Evolutionary conservation across 225 moss, liverwort and hornwort genomes (phyloP), one percentile per base, ranked within the genome.

Genomic region (Pseudoscleropodium purum): DNA sequence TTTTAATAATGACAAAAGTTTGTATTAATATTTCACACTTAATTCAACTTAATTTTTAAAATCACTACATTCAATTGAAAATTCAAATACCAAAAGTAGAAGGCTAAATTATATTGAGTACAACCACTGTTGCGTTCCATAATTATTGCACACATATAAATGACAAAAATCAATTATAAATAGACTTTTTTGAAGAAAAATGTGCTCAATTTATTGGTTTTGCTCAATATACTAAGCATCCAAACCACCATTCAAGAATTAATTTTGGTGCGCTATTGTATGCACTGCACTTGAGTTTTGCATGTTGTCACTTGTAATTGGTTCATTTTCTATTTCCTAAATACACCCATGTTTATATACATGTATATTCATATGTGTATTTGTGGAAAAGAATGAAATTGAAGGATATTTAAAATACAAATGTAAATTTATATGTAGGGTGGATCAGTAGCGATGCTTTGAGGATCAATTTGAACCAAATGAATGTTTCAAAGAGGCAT

Each of bases 401-500:
- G 23, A 23, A 21, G 13, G 2, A 0, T 13, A 23, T n/a, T 68
- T 12, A 23, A 68, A 68, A n/a, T 2, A 6, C 12, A 68, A 23
- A n/a, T n/a, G 11, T 2, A 68, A 68, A 37, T 68, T 37, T n/a
- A 33, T n/a, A 68, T n/a, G 21, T 21, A 4, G 7, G n/a, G 12
- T n/a, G 3, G 20, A 68, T 2, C 0, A 0, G 1, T 11, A 2
- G 3, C n/a, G 7, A 37, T 12, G 19, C 2, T 3, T 69, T 69
- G 23, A 13, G 3, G 13, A 69, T n/a, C 1, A 0, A n/a, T 69
- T 69, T 13, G 7, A n/a, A n/a, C 7, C 7, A 69, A n/a, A n/a
- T n/a, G n/a, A n/a, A 69, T 23, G 23, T 21, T 20, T 67, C 20
- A 67, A 36, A 36, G 10, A 67, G 3, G 10, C 5, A 68, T n/a